Evolutionary conservation across 2,329 filamentous ascomycete genomes (phyloP).

Genomic region (Xylaria sp.): DNA sequence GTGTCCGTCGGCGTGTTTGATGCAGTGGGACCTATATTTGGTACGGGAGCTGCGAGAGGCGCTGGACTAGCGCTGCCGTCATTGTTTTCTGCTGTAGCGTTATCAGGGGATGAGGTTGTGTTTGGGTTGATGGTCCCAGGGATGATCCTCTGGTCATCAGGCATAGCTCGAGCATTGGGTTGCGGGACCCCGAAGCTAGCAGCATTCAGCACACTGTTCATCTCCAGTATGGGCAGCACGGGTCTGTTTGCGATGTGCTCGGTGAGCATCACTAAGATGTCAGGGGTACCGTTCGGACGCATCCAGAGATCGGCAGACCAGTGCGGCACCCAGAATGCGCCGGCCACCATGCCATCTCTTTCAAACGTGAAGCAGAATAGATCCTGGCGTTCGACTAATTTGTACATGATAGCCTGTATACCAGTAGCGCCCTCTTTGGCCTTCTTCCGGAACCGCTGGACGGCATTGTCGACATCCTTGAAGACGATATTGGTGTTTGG

Average conservation of each 20-base stretch:
- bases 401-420: conserved; percentile 37
- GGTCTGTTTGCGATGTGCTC: conserved; percentile 37
- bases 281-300: conserved; percentile 33
- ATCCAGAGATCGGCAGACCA: conserved; percentile 38
- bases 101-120: background rate
- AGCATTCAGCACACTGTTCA: conserved; percentile 36
- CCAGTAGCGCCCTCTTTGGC: conserved; percentile 38
- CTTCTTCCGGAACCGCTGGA: conserved; percentile 38
- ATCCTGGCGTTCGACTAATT: conserved; percentile 37
- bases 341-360: conserved; percentile 32
- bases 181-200: conserved; percentile 10
- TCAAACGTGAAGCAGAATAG: conserved; percentile 36
- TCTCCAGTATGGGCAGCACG: conserved; percentile 38
- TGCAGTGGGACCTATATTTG: background rate
- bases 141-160: conserved; percentile 16
- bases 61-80: background rate
- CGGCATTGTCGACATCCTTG: conserved; percentile 38
- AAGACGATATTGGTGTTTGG: conserved; percentile 34
- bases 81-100: background rate
- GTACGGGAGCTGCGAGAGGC: background rate
- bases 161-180: conserved; percentile 13
- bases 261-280: conserved; percentile 38
- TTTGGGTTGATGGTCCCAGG: background rate
- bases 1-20: background rate
- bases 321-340: conserved; percentile 39